Evolutionary conservation across 441 rosid genomes (phyloP).

Genomic region (Biscutella laevigata): DNA sequence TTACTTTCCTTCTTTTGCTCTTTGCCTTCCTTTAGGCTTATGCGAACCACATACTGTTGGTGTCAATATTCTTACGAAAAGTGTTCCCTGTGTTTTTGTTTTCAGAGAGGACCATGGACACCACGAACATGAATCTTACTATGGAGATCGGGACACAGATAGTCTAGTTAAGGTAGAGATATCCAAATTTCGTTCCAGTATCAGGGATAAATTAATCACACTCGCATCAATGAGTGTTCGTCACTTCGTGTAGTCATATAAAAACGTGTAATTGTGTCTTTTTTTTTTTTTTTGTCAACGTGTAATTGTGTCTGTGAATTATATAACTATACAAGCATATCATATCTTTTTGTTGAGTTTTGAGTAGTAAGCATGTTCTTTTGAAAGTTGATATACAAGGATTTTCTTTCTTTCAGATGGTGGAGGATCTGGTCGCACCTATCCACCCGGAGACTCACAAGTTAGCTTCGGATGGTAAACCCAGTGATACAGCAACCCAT

Average conservation of each 20-base stretch:
- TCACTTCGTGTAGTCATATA: neutral
- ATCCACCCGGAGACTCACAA: constrained; percentile 51
- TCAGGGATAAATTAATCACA: neutral
- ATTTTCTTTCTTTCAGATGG: constrained; percentile 48
- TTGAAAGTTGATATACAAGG: constrained; percentile 7
- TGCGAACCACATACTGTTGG: neutral
- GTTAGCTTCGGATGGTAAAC: constrained; percentile 37
- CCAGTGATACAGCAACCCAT: constrained; percentile 29
- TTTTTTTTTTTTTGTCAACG: no score
- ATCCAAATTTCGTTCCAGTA: constrained; percentile 14
- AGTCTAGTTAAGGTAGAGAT: constrained; percentile 70
- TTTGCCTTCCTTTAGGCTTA: neutral
- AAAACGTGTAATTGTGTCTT: neutral
- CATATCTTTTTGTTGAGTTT: neutral
- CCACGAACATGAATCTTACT: constrained; percentile 97
- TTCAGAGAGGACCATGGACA: constrained; percentile 91
- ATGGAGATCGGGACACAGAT: constrained; percentile 97
- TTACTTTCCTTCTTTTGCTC: neutral
- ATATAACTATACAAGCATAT: neutral
- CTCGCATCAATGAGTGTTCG: no score
- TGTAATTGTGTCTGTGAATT: neutral
- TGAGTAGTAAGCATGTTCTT: neutral
- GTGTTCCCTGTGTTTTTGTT: constrained; percentile 13
- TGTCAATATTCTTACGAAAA: constrained; percentile 10
- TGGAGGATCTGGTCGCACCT: constrained; percentile 63